These are phyloP conservation scores for Glebionis coronaria DNA, from an alignment of 129 eudicot species.

Conservation along the genomic window DNA sequence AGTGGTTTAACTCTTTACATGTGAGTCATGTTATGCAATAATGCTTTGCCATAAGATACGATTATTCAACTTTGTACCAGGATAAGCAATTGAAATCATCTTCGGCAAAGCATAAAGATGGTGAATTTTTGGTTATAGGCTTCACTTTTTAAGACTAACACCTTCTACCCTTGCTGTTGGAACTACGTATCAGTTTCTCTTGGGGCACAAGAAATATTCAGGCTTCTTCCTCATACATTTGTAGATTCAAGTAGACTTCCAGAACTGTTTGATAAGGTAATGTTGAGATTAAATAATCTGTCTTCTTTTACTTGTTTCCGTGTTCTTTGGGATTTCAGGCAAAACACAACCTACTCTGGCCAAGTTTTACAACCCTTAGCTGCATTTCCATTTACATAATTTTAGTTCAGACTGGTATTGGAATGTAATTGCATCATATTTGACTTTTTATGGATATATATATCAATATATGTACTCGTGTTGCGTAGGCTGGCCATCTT, in stretches of 20 bases:
- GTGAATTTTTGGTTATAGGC: too few species aligned
- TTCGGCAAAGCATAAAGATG: too few species aligned
- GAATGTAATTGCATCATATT: conserved; percentile 15
- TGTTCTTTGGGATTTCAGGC: background rate
- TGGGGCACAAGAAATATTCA: conserved; percentile 94
- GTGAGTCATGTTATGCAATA: too few species aligned
- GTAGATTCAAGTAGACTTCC: conserved; percentile 80
- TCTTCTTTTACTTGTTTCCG: conserved; percentile 6
- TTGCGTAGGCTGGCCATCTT: conserved; percentile 43
- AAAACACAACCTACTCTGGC: background rate
- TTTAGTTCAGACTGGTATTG: background rate
- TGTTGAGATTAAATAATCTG: conserved; percentile 10
- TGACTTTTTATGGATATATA: conserved; percentile 15
- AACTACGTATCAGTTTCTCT: conserved; percentile 55
- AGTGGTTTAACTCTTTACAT: too few species aligned
- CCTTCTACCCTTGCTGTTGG: background rate
- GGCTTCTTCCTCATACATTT: conserved; percentile 95
- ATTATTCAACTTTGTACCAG: too few species aligned
- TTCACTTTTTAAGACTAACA: too few species aligned
- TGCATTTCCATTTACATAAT: background rate
- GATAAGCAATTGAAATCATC: too few species aligned
- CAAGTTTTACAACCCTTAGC: conserved; percentile 10
- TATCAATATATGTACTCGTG: too few species aligned
- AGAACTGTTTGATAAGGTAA: conserved; percentile 66
- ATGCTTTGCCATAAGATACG: too few species aligned